Conservation (phyloP, 805 yeast genomes). For the Priceomyces fermenticarens region DNA sequence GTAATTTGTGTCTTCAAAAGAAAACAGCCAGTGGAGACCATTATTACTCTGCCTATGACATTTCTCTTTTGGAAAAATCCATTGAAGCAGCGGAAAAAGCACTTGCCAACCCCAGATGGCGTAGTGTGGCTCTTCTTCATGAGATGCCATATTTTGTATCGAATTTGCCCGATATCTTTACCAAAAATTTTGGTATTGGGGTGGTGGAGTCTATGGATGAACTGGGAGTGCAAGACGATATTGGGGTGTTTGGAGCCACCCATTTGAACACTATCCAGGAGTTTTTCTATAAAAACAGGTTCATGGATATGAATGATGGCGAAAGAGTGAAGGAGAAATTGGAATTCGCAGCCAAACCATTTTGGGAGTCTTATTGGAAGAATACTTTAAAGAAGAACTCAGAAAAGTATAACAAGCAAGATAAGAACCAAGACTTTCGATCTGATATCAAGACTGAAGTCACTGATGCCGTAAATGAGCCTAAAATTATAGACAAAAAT, state of each 20-base stretch:
- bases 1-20: constrained; percentile 44
- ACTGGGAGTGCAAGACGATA: constrained; percentile 14
- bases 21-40: constrained; percentile 17
- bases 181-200: constrained; percentile 44
- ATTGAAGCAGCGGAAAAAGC: constrained; percentile 48
- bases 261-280: constrained; percentile 51
- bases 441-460: constrained; percentile 4
- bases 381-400: constrained; percentile 33
- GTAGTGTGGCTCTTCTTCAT: constrained; percentile 54
- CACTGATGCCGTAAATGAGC: constrained; percentile 4
- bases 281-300: constrained; percentile 52
- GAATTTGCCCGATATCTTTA: constrained; percentile 42
- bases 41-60: constrained; percentile 38
- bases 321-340: constrained; percentile 30
- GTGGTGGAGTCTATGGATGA: constrained; percentile 17
- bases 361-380: constrained; percentile 57
- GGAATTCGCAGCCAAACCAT: constrained; percentile 32
- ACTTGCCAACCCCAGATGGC: constrained; percentile 53
- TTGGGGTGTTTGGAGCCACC: constrained; percentile 57
- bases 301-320: constrained; percentile 27
- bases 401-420: constrained; percentile 36
- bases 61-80: constrained; percentile 39
- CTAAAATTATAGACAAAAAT: not conserved
- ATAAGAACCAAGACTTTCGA: constrained; percentile 27
- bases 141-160: constrained; percentile 60